These are phyloP conservation scores for Talaromyces funiculosus DNA, from an alignment of 2,329 filamentous ascomycete genomes.

Conservation along the genomic window DNA sequence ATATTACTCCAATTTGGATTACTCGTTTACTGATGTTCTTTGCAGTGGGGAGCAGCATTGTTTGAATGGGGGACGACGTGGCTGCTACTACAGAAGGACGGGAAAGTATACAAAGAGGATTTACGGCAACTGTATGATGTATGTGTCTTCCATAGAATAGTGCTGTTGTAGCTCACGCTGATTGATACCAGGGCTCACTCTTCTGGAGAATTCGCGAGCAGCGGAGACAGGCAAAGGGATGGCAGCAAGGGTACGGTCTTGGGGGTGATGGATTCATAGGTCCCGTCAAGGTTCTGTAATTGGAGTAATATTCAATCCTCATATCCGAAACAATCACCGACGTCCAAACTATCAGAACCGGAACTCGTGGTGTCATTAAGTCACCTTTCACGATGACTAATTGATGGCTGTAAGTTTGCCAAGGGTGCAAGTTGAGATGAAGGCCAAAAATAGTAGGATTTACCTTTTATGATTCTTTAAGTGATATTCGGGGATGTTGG, in stretches of 20 bases:
- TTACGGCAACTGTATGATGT: slow-evolving; percentile 31
- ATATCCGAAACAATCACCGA: neutral
- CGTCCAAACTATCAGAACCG: neutral
- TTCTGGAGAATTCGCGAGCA: neutral
- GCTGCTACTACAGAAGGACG: slow-evolving; percentile 27
- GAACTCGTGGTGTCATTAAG: neutral
- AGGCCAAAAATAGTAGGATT: neutral
- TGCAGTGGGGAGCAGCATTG: slow-evolving; percentile 36
- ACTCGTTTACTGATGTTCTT: neutral
- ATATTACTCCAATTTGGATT: neutral
- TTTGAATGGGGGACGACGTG: slow-evolving; percentile 39
- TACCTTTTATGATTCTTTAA: neutral
- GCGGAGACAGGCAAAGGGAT: neutral
- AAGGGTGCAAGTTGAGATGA: neutral
- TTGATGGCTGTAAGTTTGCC: neutral
- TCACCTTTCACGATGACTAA: neutral
- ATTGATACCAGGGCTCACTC: neutral
- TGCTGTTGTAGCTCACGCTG: neutral
- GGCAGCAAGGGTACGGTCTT: neutral
- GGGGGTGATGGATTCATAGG: neutral
- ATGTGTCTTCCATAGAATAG: neutral
- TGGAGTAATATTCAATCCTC: neutral
- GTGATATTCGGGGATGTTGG: neutral
- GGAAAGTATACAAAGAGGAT: slow-evolving; percentile 27
- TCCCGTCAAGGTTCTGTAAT: neutral